Percentiles rank a stretch among this genome's conserved stretches.
phyloP scores from a whole-genome alignment of 306 rosid species.

The Pterocarpus santalinus region DNA sequence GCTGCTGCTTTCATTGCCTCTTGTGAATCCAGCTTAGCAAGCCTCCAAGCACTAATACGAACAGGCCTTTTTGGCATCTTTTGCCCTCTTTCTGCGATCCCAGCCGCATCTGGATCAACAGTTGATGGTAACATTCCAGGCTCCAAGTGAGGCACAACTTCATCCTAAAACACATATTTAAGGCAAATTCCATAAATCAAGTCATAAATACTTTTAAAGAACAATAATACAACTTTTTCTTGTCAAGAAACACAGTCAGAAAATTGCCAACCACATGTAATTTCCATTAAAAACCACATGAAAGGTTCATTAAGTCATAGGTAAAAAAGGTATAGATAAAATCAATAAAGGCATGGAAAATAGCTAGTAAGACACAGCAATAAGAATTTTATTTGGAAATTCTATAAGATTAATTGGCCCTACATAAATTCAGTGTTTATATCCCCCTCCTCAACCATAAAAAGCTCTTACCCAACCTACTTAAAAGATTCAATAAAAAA shows the following conservation, averaged over 20 bases:
- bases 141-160: conserved; percentile 98
- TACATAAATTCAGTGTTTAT: neutral
- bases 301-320: neutral
- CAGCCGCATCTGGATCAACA: conserved; percentile 94
- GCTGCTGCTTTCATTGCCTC: conserved; percentile 94
- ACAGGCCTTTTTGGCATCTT: conserved; percentile 79
- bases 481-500: neutral
- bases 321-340: neutral
- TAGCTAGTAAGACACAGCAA: neutral
- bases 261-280: conserved; percentile 11
- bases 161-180: conserved; percentile 70
- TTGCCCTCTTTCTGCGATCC: conserved; percentile 74
- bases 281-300: neutral
- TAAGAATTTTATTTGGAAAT: conserved; percentile 17
- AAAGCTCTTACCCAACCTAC: too few species aligned
- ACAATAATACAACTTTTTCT: neutral
- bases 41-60: conserved; percentile 95
- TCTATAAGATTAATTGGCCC: neutral
- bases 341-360: neutral
- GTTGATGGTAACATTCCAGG: conserved; percentile 99
- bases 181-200: conserved; percentile 41
- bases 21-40: conserved; percentile 87
- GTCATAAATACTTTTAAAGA: conserved; percentile 21
- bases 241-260: conserved; percentile 28
- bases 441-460: too few species aligned